Conservation (phyloP, 208 protist genomes). For the Crithidia fasciculata region DNA sequence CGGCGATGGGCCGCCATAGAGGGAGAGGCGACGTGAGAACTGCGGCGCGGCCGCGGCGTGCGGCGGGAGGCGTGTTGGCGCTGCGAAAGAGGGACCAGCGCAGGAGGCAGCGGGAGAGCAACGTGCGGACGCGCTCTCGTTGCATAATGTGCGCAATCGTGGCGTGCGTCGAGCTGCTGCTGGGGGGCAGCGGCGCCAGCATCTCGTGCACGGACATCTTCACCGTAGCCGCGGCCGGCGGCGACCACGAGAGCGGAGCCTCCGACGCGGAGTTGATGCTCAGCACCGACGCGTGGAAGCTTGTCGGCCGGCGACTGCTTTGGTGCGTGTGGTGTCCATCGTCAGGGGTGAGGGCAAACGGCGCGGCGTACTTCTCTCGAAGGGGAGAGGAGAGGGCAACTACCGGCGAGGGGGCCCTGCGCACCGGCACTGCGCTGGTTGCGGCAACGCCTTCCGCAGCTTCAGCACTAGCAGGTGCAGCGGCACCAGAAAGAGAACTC, state of each 20-base stretch:
- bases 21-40: conserved; percentile 2
- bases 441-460: background rate
- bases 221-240: no score
- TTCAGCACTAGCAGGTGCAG: no score
- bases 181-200: background rate
- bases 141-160: conserved; percentile 13
- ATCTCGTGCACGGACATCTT: background rate
- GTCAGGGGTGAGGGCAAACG: no score
- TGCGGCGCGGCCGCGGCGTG: no score
- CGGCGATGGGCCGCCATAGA: conserved; percentile 7
- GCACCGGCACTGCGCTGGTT: no score
- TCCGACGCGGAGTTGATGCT: conserved; percentile 7
- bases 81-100: background rate
- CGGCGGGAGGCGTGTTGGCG: background rate
- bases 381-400: no score
- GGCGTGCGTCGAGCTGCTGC: background rate
- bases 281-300: background rate
- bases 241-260: background rate
- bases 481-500: background rate
- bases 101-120: background rate
- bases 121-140: conserved; percentile 10
- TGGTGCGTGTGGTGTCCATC: background rate
- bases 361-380: no score
- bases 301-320: background rate
- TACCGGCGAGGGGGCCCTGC: no score